Evolutionary conservation across 2,329 filamentous ascomycete genomes (phyloP).

Genomic region (Rhytidhysteron rufulum): DNA sequence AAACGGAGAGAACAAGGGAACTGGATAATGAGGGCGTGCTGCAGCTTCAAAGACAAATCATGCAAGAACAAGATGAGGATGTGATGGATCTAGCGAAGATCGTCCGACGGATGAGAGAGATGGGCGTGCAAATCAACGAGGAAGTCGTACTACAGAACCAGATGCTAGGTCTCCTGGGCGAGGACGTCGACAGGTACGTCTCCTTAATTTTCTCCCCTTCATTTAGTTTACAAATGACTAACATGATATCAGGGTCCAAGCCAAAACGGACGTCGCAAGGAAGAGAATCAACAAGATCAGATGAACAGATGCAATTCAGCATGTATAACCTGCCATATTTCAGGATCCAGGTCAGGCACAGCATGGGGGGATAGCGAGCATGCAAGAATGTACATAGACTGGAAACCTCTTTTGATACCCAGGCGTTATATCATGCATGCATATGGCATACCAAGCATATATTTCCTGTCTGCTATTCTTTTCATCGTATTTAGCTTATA

Average conservation of each 20-base stretch:
- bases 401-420: too few relatives aligned
- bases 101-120: constrained; percentile 69
- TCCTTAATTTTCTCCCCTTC: constrained; percentile 1
- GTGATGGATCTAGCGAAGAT: constrained; percentile 66
- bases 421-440: too few relatives aligned
- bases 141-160: constrained; percentile 70
- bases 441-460: too few relatives aligned
- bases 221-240: constrained; percentile 5
- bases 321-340: too few relatives aligned
- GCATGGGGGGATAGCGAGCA: too few relatives aligned
- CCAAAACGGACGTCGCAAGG: constrained; percentile 72
- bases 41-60: constrained; percentile 69
- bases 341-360: too few relatives aligned
- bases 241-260: constrained; percentile 47
- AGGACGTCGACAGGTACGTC: constrained; percentile 56
- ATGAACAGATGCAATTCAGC: too few relatives aligned
- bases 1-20: constrained; percentile 73
- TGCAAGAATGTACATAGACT: too few relatives aligned
- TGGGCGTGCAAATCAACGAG: constrained; percentile 71
- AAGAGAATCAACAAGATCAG: constrained; percentile 64
- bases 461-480: too few relatives aligned
- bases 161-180: constrained; percentile 64
- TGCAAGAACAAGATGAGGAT: constrained; percentile 70
- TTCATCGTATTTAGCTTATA: too few relatives aligned
- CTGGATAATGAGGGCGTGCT: constrained; percentile 72